These are phyloP conservation scores for Fusarium udum DNA, from an alignment of 2,329 filamentous ascomycete species.

Conservation along the genomic window DNA sequence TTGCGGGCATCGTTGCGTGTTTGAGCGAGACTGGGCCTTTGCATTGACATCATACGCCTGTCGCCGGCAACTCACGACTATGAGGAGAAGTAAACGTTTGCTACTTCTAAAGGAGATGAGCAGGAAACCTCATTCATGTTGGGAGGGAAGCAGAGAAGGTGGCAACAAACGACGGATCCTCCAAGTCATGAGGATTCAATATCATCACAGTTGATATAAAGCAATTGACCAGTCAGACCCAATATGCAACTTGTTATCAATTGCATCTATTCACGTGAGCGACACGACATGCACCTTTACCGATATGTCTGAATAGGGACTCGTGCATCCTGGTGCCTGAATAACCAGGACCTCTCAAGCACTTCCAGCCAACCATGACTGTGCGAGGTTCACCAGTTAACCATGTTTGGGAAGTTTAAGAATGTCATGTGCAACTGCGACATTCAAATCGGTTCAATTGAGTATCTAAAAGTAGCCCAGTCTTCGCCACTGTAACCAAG, in stretches of 20 bases:
- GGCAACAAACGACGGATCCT: background rate
- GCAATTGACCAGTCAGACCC: background rate
- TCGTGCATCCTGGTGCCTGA: background rate
- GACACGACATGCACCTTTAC: rapidly evolving
- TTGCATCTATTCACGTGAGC: rapidly evolving
- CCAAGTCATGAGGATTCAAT: rapidly evolving
- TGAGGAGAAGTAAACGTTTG: rapidly evolving
- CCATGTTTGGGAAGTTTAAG: rapidly evolving
- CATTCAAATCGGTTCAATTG: background rate
- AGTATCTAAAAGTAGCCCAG: background rate
- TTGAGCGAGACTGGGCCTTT: conserved; percentile 1
- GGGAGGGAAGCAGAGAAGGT: background rate
- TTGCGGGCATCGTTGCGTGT: conserved; percentile 14
- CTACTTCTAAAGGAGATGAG: no score
- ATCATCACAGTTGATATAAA: background rate
- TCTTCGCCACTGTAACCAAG: rapidly evolving
- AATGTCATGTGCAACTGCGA: rapidly evolving
- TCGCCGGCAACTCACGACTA: rapidly evolving
- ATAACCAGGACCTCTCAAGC: background rate
- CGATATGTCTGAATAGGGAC: rapidly evolving
- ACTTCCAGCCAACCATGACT: rapidly evolving
- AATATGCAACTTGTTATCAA: rapidly evolving
- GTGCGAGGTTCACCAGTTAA: no score
- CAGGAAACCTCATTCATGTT: background rate
- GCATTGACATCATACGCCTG: background rate